phyloP scores from a whole-genome alignment of 2,329 filamentous ascomycete genomes.

The Dactylellina haptotyla region DNA sequence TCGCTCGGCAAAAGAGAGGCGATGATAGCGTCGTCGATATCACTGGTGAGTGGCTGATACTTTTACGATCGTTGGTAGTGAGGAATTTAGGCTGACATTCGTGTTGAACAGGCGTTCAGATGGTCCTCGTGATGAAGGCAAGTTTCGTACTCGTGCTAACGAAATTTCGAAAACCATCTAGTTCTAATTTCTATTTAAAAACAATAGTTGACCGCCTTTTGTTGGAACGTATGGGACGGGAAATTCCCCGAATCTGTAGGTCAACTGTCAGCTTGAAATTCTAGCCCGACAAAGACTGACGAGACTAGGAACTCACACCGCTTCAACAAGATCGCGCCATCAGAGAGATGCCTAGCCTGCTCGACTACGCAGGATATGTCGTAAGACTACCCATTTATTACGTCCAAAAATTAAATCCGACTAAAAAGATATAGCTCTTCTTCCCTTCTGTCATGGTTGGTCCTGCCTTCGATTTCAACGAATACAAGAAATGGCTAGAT shows the following conservation, averaged over 20 bases:
- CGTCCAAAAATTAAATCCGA: neutral
- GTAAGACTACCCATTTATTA: slow-evolving; percentile 52
- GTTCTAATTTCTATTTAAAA: slow-evolving; percentile 1
- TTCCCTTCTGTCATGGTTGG: slow-evolving; percentile 91
- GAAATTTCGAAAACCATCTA: neutral
- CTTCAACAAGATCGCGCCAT: slow-evolving; percentile 86
- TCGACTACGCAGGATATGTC: slow-evolving; percentile 90
- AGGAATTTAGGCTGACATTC: neutral
- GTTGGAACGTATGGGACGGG: slow-evolving; percentile 97
- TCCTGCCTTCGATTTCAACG: slow-evolving; percentile 91
- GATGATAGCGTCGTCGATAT: slow-evolving; percentile 79
- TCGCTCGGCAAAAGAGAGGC: slow-evolving; percentile 78
- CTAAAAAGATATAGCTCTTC: slow-evolving; percentile 69
- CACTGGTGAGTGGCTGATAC: slow-evolving; percentile 67
- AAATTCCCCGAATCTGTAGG: slow-evolving; percentile 71
- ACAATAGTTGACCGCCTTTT: slow-evolving; percentile 79
- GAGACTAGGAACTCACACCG: slow-evolving; percentile 76
- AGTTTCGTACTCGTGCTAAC: slow-evolving; percentile 1
- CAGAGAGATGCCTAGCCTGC: slow-evolving; percentile 74
- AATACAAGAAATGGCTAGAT: slow-evolving; percentile 92
- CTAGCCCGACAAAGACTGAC: slow-evolving; percentile 21
- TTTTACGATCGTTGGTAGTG: slow-evolving; percentile 12
- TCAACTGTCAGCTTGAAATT: neutral
- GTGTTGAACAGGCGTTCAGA: slow-evolving; percentile 73
- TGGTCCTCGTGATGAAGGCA: slow-evolving; percentile 95